These are phyloP conservation scores for Datura wrightii DNA, from an alignment of 257 asterid genomes.

Conservation along the genomic window DNA sequence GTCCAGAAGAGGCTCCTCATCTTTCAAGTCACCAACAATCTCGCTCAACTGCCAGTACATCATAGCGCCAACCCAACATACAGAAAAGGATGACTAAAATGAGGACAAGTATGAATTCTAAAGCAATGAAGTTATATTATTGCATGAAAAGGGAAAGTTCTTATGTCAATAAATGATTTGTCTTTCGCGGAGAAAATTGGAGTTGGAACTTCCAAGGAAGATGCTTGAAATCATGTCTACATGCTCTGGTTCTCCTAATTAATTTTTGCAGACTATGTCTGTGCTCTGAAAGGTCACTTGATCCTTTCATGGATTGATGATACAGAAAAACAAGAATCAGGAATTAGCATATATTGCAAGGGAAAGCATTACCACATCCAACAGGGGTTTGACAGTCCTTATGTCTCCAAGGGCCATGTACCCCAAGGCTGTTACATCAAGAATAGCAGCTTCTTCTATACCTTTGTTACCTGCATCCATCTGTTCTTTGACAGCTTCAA, in stretches of 20 bases:
- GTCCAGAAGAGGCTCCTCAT: conserved; percentile 76
- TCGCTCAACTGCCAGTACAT: conserved; percentile 61
- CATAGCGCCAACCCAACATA: conserved; percentile 1
- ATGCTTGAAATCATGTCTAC: conserved; percentile 8
- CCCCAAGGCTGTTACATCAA: conserved; percentile 84
- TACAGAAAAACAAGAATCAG: neutral
- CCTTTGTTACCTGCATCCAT: conserved; percentile 68
- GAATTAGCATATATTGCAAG: conserved; percentile 33
- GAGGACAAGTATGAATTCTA: conserved; percentile 4
- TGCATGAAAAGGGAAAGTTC: neutral
- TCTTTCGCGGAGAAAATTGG: neutral
- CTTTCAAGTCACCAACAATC: conserved; percentile 63
- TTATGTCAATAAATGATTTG: conserved; percentile 14
- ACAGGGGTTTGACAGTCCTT: conserved; percentile 53
- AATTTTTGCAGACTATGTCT: neutral
- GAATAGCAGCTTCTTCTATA: conserved; percentile 86
- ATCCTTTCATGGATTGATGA: neutral
- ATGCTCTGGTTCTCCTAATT: neutral
- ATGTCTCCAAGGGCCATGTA: conserved; percentile 78
- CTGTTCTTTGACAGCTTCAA: conserved; percentile 71
- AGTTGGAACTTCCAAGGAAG: conserved; percentile 3
- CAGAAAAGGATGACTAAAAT: conserved; percentile 25
- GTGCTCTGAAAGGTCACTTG: neutral
- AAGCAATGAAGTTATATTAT: neutral
- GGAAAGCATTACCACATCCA: conserved; percentile 67